Evolutionary conservation across 495 filamentous ascomycete genomes (phyloP).

Genomic region (Neurospora sp.): DNA sequence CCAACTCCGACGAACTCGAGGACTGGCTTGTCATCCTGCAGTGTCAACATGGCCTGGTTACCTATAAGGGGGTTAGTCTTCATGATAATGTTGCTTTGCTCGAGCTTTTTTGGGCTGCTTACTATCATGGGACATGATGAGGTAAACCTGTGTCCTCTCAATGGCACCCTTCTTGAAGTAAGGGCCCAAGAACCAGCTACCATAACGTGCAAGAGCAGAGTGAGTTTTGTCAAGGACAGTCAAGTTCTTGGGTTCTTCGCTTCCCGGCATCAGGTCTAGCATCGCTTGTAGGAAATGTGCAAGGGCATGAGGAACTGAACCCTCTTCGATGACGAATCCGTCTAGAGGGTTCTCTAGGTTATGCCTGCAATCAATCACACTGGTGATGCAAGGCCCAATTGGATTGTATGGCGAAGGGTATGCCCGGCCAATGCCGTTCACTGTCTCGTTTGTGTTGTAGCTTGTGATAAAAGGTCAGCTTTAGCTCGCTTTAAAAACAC

Average conservation of each 20-base stretch:
- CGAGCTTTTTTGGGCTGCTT: slow-evolving; percentile 12
- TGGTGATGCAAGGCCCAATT: slow-evolving; percentile 54
- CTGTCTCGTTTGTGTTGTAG: slow-evolving; percentile 46
- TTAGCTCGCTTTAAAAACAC: neutral
- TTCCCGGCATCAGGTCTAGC: slow-evolving; percentile 46
- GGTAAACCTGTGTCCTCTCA: slow-evolving; percentile 52
- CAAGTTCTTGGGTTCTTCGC: slow-evolving; percentile 30
- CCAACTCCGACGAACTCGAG: slow-evolving; percentile 49
- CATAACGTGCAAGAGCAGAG: slow-evolving; percentile 36
- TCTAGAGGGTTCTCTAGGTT: slow-evolving; percentile 45
- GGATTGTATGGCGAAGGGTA: slow-evolving; percentile 39
- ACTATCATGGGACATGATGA: slow-evolving; percentile 65
- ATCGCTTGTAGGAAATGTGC: slow-evolving; percentile 46
- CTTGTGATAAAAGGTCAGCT: slow-evolving; percentile 17
- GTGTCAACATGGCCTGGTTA: slow-evolving; percentile 49
- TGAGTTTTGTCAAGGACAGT: slow-evolving; percentile 30
- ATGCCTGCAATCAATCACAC: slow-evolving; percentile 51
- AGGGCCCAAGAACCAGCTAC: slow-evolving; percentile 45
- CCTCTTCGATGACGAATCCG: slow-evolving; percentile 58
- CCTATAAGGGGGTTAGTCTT: slow-evolving; percentile 14
- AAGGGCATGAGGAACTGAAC: slow-evolving; percentile 48
- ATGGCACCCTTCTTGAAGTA: slow-evolving; percentile 45
- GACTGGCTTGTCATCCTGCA: slow-evolving; percentile 50
- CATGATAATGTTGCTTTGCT: neutral
- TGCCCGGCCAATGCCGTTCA: slow-evolving; percentile 46